Conservation (phyloP, 805 yeast genomes). For the Cyberlindnera samutprakarnensis region DNA sequence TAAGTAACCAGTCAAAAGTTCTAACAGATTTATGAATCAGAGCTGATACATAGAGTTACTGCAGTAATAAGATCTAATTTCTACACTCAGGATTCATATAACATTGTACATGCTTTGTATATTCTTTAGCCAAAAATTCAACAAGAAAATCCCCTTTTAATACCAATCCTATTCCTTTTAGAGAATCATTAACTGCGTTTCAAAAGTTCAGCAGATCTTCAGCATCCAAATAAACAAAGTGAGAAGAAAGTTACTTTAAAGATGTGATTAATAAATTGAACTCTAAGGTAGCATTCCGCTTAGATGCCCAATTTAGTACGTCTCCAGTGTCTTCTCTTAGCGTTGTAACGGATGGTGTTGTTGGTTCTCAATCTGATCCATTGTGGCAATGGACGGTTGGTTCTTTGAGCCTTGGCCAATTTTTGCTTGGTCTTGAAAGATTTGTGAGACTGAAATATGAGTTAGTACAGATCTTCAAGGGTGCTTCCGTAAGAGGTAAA, state of each 20-base stretch:
- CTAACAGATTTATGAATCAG: too few relatives aligned
- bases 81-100: conserved; percentile 2
- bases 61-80: too few relatives aligned
- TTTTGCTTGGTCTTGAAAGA: conserved; percentile 96
- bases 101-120: conserved; percentile 21
- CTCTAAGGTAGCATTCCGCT: conserved; percentile 23
- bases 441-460: conserved; percentile 84
- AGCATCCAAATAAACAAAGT: background rate
- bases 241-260: conserved; percentile 3
- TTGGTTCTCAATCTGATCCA: conserved; percentile 98
- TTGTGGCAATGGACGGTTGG: conserved; percentile 99
- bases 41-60: too few relatives aligned
- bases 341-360: conserved; percentile 97
- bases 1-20: too few relatives aligned
- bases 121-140: too few relatives aligned
- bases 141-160: too few relatives aligned
- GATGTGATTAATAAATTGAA: conserved; percentile 2
- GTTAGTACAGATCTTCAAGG: too few relatives aligned
- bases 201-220: too few relatives aligned
- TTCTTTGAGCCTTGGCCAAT: conserved; percentile 98
- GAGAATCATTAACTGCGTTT: too few relatives aligned
- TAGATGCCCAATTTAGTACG: conserved; percentile 98
- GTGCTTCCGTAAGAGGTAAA: too few relatives aligned
- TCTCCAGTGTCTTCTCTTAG: conserved; percentile 99
- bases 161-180: too few relatives aligned